These are phyloP conservation scores for Physaria fendleri DNA, from an alignment of 345 rosid species.

Conservation along the genomic window DNA sequence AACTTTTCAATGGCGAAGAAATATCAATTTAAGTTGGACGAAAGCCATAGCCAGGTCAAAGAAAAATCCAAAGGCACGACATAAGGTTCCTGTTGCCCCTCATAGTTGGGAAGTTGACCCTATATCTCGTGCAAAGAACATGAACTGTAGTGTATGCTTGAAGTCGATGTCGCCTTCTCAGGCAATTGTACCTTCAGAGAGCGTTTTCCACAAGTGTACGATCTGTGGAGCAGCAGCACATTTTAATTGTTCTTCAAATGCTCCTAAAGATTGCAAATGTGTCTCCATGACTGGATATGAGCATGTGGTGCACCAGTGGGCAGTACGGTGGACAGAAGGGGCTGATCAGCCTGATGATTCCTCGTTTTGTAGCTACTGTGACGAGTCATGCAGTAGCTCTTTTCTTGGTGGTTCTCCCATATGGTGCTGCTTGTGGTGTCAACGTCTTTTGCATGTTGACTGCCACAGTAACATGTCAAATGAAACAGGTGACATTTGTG, in stretches of 20 bases:
- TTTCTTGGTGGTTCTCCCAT: constrained; percentile 95
- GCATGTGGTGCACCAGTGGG: constrained; percentile 87
- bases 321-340: constrained; percentile 89
- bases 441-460: constrained; percentile 90
- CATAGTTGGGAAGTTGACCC: constrained; percentile 72
- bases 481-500: constrained; percentile 85
- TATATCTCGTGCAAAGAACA: constrained; percentile 66
- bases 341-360: constrained; percentile 78
- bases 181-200: constrained; percentile 49
- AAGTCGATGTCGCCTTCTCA: constrained; percentile 68
- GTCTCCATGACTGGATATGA: constrained; percentile 77
- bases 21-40: constrained; percentile 89
- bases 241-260: constrained; percentile 53
- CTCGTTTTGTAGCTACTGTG: constrained; percentile 79
- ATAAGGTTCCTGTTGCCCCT: constrained; percentile 57
- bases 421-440: constrained; percentile 99
- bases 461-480: constrained; percentile 70
- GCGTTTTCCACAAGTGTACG: constrained; percentile 52
- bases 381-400: constrained; percentile 83
- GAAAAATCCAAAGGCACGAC: constrained; percentile 82
- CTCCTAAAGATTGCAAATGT: constrained; percentile 83
- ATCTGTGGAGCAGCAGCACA: constrained; percentile 85
- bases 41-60: constrained; percentile 87
- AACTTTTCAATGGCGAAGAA: constrained; percentile 94
- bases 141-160: constrained; percentile 86